Base-by-base conservation (phyloP, 495 filamentous ascomycete species). In the Penicillium arizonense region DNA sequence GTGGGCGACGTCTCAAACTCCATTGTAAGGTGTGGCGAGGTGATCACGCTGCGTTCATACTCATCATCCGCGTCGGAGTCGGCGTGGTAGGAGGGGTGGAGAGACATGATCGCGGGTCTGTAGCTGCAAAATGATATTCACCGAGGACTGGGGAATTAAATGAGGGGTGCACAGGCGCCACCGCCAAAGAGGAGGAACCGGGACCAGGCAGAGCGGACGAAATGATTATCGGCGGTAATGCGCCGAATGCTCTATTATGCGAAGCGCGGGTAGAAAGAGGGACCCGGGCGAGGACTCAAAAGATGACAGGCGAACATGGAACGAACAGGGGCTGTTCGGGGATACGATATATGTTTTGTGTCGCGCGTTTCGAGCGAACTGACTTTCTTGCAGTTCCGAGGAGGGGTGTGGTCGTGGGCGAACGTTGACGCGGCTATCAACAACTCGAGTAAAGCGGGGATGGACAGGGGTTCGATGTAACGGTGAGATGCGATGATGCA, bases 61-160 rank as follows among this genome's bases (percentile, higher is more conserved):
- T 96, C 91, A 69, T 96, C 91, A 69, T 96, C 91, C 64, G 90
- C 91, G 65, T 96, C 91, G 47, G 87, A 90, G 68, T 96, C 91
- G 62, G 88, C 86, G 66, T 96, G 79, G 54, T 85, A 83, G 13
- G 72, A 73, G 23, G 80, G 71, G 44, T 74, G 77, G 58, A 80
- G 78, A 30, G 77, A 73, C 77, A 81, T 80, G 57, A 30, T 53
- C 56, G 30, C 35, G 18, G 14, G 5, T 32, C 23, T 59, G 47
- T 7, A 41, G 40, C 13, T 26, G 20, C 21, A 35, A 45, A 23
- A 24, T 41, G 28, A 50, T 34, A 43, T 50, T 40, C 47, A 32
- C 47, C 48, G 48, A 43, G 14, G 11, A 23, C 26, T 18, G 18
- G 35, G 18, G 38, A 30, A 32, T 24, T 21, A 33, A 32, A 24